Evolutionary conservation across 306 rosid species (phyloP), one percentile per base, ranked within the genome.

Genomic region (Begonia fuchsioides): DNA sequence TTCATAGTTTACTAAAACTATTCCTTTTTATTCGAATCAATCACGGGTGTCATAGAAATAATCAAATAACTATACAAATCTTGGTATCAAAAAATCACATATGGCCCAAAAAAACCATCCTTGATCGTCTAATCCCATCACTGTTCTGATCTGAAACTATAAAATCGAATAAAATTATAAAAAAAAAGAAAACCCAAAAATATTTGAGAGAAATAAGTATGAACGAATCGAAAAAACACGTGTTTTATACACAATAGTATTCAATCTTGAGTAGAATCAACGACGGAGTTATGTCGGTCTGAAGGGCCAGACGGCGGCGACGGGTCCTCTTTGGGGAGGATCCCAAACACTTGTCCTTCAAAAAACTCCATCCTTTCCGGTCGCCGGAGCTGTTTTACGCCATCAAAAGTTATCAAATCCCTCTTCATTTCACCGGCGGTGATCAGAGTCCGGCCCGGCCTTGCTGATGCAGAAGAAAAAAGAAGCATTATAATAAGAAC

Each of bases 291-390:
- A 58, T 90, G 98, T 48, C 94, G 65, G n/a, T 64, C 71, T 40
- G 98, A 90, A 35, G 98, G 98, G 16, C 82, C 95, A 4, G 98
- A 90, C 56, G 98, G 92, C 32, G 95, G 85, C 11, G 79, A 44
- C 0, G 70, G 74, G 1, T 32, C 16, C 55, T 86, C 95, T 81
- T 62, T 85, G 49, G 98, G 98, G 48, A 90, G 71, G 64, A 64
- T 77, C 50, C 75, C 64, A 83, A 90, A 90, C 48, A 71, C 56
- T 52, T 72, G 60, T 8, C 72, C 79, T 41, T 19, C 50, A 48
- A 54, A 49, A 51, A 67, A 74, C 17, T 38, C 58, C 1, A 50
- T 59, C 48, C 15, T 20, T 10, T 55, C 45, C 44, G 59, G 57
- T 53, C 18, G 17, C 41, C 55, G 48, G 20, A 50, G 64, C 55